phyloP scores from a whole-genome alignment of 1,284 basidiomycete genomes.

The Tylopilus orsonianus region DNA sequence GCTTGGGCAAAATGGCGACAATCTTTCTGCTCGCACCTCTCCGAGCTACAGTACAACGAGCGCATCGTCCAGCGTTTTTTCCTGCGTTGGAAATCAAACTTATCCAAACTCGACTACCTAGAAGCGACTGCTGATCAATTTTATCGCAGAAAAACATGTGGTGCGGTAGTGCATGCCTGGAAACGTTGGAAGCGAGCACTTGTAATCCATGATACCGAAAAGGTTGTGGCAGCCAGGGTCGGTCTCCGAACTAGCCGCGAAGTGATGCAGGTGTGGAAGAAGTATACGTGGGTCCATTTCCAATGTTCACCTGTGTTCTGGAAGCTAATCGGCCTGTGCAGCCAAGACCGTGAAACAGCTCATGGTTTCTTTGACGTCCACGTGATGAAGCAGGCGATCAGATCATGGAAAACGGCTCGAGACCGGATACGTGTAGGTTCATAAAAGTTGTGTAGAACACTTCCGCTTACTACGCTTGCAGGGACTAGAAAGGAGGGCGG shows the following conservation, averaged over 20 bases:
- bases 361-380: constrained; percentile 43
- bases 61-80: constrained; percentile 45
- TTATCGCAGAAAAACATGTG: constrained; percentile 37
- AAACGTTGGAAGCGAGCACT: constrained; percentile 52
- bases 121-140: constrained; percentile 51
- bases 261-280: constrained; percentile 55
- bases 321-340: constrained; percentile 28
- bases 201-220: constrained; percentile 46
- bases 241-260: constrained; percentile 47
- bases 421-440: constrained; percentile 51
- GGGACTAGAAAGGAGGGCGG: constrained; percentile 53
- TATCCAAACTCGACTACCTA: constrained; percentile 42
- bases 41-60: constrained; percentile 48
- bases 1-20: constrained; percentile 66
- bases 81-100: constrained; percentile 49
- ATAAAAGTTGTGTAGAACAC: constrained; percentile 1
- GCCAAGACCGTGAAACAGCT: constrained; percentile 45
- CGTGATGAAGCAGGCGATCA: constrained; percentile 46
- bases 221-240: constrained; percentile 41
- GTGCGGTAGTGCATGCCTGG: constrained; percentile 45
- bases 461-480: constrained; percentile 27
- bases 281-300: constrained; percentile 46
- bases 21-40: constrained; percentile 46
- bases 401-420: constrained; percentile 55
- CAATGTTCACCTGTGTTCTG: constrained; percentile 4